Conservation (phyloP, 768 basidiomycete genomes). For the Polyporus arcularius region DNA sequence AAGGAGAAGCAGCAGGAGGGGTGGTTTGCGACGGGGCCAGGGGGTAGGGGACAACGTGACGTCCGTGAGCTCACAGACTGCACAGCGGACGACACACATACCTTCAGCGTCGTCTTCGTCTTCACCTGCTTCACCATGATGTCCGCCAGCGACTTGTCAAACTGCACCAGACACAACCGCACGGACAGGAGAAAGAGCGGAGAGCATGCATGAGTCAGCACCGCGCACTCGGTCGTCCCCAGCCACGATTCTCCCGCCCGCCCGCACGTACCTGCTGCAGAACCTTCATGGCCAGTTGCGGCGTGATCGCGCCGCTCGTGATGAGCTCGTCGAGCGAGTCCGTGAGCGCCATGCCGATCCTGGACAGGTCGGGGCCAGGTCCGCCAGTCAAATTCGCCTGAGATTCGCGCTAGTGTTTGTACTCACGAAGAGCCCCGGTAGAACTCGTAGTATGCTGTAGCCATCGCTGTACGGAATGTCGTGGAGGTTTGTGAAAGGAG, state of each 20-base stretch:
- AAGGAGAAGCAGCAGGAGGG: background rate
- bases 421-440: conserved; percentile 90
- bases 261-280: conserved; percentile 77
- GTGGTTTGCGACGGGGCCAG: background rate
- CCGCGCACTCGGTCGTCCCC: background rate
- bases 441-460: conserved; percentile 88
- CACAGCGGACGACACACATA: conserved; percentile 32
- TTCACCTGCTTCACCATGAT: conserved; percentile 93
- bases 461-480: conserved; percentile 44
- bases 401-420: background rate
- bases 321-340: conserved; percentile 99
- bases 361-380: conserved; percentile 33
- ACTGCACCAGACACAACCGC: conserved; percentile 47
- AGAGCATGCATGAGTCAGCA: background rate
- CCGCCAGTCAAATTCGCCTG: conserved; percentile 13
- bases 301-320: conserved; percentile 93
- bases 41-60: background rate
- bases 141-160: conserved; percentile 94
- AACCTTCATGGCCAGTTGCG: conserved; percentile 99
- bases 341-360: conserved; percentile 95
- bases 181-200: background rate
- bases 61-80: conserved; percentile 11
- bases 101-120: conserved; percentile 92
- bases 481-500: background rate
- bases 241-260: background rate